These are phyloP conservation scores for Oryza brachyantha DNA, from an alignment of 176 grass and related monocot genomes.

Conservation along the genomic window DNA sequence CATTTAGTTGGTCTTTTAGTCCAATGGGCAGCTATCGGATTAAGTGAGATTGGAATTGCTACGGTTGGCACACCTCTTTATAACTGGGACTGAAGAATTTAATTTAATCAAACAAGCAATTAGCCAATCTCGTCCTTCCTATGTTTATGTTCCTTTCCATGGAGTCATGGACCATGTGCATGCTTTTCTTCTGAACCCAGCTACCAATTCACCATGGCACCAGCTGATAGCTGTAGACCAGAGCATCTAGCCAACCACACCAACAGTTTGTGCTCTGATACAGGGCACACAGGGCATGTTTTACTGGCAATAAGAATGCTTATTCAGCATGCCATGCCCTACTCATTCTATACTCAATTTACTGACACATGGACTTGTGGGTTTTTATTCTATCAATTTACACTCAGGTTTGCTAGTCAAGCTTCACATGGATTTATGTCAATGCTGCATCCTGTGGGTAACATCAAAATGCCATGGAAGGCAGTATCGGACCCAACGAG, in stretches of 20 bases:
- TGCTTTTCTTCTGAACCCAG: background rate
- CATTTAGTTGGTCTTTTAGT: background rate
- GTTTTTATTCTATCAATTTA: background rate
- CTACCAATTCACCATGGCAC: background rate
- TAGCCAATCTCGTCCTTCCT: background rate
- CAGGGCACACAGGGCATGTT: background rate
- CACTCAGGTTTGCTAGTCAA: too few species aligned
- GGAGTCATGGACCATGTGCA: too few species aligned
- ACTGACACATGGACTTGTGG: background rate
- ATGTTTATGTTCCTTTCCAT: too few species aligned
- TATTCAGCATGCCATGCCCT: background rate
- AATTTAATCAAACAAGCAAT: background rate
- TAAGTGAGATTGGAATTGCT: background rate
- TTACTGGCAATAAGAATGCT: background rate
- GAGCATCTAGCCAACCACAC: background rate
- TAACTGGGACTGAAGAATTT: background rate
- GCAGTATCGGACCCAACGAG: too few species aligned
- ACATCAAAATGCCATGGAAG: too few species aligned
- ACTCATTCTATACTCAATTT: background rate
- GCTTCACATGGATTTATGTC: too few species aligned
- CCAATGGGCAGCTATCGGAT: background rate
- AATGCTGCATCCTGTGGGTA: too few species aligned
- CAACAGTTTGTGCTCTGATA: background rate
- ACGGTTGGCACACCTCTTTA: background rate
- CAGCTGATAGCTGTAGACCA: too few species aligned